Base-by-base conservation (phyloP, 169 alveolate genomes). In the Eimeria zaria region DNA sequence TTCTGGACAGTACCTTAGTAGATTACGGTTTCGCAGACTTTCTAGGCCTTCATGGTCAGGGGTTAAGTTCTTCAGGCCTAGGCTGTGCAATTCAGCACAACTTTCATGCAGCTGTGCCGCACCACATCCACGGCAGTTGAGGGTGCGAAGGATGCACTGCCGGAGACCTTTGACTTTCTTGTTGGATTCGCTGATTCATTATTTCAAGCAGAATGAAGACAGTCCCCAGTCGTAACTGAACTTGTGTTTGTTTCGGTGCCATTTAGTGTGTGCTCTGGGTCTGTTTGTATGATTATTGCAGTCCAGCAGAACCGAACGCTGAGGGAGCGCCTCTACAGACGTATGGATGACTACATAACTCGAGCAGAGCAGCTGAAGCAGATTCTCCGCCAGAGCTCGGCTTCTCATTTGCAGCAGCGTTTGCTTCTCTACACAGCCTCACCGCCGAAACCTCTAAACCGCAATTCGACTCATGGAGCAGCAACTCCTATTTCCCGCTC, bases 291-390 rank as follows among this genome's bases (percentile, higher is more conserved):
- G 2, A 0, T 27, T 11, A 1, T 24, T 27, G 5, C 95, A 96
- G 97, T 81, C 44, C 97, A 97, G 64, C 74, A 81, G 48, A 97
- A 97, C 73, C 94, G 90, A 20, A 91, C 90, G 44, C 92, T 97
- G 44, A 88, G 95, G 78, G 96, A 81, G 74, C 89, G 93, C 14
- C 94, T 97, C 16, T 95, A 83, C 80, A 51, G 84, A 27, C 95
- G 96, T 67, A 97, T 97, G 96, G 95, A 85, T 30, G 97, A 95
- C 64, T 95, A 93, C 94, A 89, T 97, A 51, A 74, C 89, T n/a
- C 95, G 97, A 30, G 97, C 97, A 30, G 97, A 97, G 91, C 94
- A 80, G 78, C 84, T 97, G 48, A 97, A 97, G 85, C 87, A 71
- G 83, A 74, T 71, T 51, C 88, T 88, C 7, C 71, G 53, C 39